These are phyloP conservation scores for Kuraishia hungarica DNA, from an alignment of 805 yeast species.

Conservation along the genomic window DNA sequence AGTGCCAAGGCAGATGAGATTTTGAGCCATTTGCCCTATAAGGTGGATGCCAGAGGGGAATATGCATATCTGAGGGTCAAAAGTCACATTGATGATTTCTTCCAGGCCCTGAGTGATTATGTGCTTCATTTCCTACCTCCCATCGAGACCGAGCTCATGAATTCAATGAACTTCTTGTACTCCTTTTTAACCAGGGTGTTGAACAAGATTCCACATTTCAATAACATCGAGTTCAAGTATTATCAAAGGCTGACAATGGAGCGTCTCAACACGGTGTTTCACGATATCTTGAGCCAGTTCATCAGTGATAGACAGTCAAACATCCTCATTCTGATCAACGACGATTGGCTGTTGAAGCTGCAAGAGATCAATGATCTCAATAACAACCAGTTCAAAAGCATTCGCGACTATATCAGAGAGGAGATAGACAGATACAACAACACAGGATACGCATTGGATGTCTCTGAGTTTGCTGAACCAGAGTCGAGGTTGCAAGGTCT, in stretches of 20 bases:
- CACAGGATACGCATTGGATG: conserved; percentile 8
- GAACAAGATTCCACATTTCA: conserved; percentile 59
- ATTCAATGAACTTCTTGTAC: conserved; percentile 55
- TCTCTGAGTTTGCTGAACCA: conserved; percentile 1
- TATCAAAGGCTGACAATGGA: conserved; percentile 25
- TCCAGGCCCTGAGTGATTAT: conserved; percentile 65
- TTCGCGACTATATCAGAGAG: conserved; percentile 14
- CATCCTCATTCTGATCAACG: conserved; percentile 20
- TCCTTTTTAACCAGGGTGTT: conserved; percentile 47
- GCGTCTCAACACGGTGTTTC: conserved; percentile 22
- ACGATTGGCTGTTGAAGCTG: conserved; percentile 21
- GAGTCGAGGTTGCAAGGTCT: conserved; percentile 7
- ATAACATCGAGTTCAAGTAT: conserved; percentile 45
- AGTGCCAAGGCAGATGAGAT: conserved; percentile 36
- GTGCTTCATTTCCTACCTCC: conserved; percentile 69
- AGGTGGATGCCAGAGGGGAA: conserved; percentile 64
- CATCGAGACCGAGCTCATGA: conserved; percentile 42
- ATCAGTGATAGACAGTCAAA: conserved; percentile 23
- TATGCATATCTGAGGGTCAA: conserved; percentile 72
- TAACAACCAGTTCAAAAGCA: conserved; percentile 16
- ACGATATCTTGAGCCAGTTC: conserved; percentile 16
- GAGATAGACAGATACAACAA: conserved; percentile 18
- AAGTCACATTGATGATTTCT: conserved; percentile 58
- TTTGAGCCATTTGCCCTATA: conserved; percentile 54
- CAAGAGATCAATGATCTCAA: conserved; percentile 20